Evolutionary conservation across 202 grass and related monocot genomes (phyloP).

Genomic region (Musa balbisiana): DNA sequence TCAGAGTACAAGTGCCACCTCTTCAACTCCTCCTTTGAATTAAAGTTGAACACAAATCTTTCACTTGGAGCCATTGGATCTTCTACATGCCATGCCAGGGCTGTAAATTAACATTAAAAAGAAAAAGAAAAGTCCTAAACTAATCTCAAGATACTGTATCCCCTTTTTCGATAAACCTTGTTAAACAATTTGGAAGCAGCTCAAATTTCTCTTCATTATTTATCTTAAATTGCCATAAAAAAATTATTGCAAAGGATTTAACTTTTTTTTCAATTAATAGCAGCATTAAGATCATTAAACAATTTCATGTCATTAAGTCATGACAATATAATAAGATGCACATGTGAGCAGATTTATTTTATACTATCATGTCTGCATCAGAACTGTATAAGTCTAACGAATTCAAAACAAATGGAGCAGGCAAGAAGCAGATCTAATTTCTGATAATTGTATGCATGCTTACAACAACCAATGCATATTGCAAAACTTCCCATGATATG

Average conservation of each 20-base stretch:
- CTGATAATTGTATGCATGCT: neutral
- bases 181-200: neutral
- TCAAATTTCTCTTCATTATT: no score
- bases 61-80: slow-evolving; percentile 75
- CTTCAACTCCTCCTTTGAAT: slow-evolving; percentile 80
- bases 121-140: neutral
- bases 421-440: neutral
- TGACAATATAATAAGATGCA: neutral
- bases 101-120: slow-evolving; percentile 33
- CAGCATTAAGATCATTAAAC: neutral
- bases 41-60: slow-evolving; percentile 70
- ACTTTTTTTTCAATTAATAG: no score
- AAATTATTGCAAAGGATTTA: no score
- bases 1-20: slow-evolving; percentile 88
- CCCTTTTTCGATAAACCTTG: no score
- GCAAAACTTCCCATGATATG: neutral
- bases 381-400: neutral
- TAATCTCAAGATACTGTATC: neutral
- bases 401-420: neutral
- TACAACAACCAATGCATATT: neutral
- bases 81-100: slow-evolving; percentile 58
- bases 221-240: no score
- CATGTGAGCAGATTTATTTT: neutral
- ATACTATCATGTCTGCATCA: neutral
- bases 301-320: neutral